These are phyloP conservation scores for California macrophylla DNA, from an alignment of 441 rosid genomes.

Conservation along the genomic window DNA sequence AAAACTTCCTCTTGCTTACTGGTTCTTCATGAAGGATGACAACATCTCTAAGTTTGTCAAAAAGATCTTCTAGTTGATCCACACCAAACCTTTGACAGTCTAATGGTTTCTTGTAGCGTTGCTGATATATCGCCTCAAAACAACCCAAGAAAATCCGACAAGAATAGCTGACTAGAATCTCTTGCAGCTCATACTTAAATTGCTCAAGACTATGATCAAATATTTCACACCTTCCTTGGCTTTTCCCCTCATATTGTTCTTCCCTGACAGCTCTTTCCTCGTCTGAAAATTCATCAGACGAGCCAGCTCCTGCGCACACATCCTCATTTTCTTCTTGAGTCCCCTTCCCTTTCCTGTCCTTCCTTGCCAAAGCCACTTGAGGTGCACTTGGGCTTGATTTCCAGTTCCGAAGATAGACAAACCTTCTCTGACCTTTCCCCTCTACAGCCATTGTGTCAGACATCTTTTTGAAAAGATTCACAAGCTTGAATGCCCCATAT, in stretches of 20 bases:
- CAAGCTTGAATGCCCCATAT: slow-evolving; percentile 65
- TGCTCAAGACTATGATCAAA: slow-evolving; percentile 37
- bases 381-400: slow-evolving; percentile 43
- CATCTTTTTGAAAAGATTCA: slow-evolving; percentile 81
- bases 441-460: slow-evolving; percentile 51
- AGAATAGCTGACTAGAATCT: slow-evolving; percentile 78
- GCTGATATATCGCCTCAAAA: slow-evolving; percentile 71
- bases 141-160: slow-evolving; percentile 54
- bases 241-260: slow-evolving; percentile 34
- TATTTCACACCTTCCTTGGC: slow-evolving; percentile 25
- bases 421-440: slow-evolving; percentile 61
- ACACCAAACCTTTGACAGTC: slow-evolving; percentile 50
- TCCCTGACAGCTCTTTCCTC: slow-evolving; percentile 44
- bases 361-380: slow-evolving; percentile 35
- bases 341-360: slow-evolving; percentile 51
- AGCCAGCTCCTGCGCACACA: slow-evolving; percentile 29
- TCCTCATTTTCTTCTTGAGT: slow-evolving; percentile 29
- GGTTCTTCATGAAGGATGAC: slow-evolving; percentile 66
- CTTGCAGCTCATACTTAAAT: slow-evolving; percentile 74
- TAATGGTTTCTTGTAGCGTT: slow-evolving; percentile 61
- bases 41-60: slow-evolving; percentile 55
- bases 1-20: slow-evolving; percentile 46
- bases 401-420: slow-evolving; percentile 59
- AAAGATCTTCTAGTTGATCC: slow-evolving; percentile 61
- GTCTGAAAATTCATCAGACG: slow-evolving; percentile 65